Conservation (phyloP, 805 yeast genomes). For the Metschnikowia baotianmanensis region DNA sequence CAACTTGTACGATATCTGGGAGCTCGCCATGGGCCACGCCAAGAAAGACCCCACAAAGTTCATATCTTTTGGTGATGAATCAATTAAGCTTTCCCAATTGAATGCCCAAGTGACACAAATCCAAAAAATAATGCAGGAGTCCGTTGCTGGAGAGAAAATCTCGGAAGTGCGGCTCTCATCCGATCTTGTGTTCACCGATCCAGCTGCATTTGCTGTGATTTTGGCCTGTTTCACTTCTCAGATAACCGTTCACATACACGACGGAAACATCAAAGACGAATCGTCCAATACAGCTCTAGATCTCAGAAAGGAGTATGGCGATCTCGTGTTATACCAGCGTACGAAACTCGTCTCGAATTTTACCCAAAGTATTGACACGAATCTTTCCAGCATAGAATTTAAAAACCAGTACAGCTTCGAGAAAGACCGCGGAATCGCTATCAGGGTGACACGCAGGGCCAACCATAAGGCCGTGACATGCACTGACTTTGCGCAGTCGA, state of each 20-base stretch:
- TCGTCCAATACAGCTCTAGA: not conserved
- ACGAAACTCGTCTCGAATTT: not conserved
- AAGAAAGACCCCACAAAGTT: slow-evolving; percentile 22
- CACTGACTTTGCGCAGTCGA: slow-evolving; percentile 46
- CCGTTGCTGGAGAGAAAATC: slow-evolving; percentile 1
- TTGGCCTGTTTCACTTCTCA: slow-evolving; percentile 47
- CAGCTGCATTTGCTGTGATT: slow-evolving; percentile 36
- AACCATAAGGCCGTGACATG: slow-evolving; percentile 17
- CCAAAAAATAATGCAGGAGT: slow-evolving; percentile 14
- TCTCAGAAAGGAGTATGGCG: not conserved
- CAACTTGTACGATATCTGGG: slow-evolving; percentile 72
- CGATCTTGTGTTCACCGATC: slow-evolving; percentile 22
- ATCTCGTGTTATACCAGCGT: not conserved
- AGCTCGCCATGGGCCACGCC: slow-evolving; percentile 33
- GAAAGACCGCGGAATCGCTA: slow-evolving; percentile 39
- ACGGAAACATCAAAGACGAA: slow-evolving; percentile 9
- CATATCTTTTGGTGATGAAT: slow-evolving; percentile 23
- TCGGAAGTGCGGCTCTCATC: slow-evolving; percentile 26
- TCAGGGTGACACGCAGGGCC: slow-evolving; percentile 23
- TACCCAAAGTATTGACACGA: not conserved
- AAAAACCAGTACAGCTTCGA: slow-evolving; percentile 30
- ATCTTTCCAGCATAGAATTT: slow-evolving; percentile 15
- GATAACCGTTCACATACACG: slow-evolving; percentile 40
- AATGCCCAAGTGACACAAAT: slow-evolving; percentile 30
- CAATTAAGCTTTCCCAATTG: slow-evolving; percentile 20